phyloP scores from a whole-genome alignment of 192 early-diverging fungal species.

The Coemansia furcata region DNA sequence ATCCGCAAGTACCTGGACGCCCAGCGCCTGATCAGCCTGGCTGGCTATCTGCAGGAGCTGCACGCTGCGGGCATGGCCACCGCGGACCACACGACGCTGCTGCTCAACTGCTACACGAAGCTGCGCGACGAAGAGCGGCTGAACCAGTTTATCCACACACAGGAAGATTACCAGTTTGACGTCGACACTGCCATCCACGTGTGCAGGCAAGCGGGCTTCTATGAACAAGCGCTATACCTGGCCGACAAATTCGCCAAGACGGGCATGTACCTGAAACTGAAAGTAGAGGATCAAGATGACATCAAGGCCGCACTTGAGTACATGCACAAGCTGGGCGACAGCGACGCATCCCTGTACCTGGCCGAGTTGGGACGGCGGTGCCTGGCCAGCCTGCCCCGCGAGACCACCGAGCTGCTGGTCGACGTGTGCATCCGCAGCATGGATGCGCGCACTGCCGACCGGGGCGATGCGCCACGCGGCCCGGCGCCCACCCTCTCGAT shows the following conservation, averaged over 20 bases:
- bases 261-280: constrained; percentile 83
- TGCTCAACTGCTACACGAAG: constrained; percentile 98
- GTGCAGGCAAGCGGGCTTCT: constrained; percentile 87
- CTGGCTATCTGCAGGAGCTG: constrained; percentile 84
- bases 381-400: constrained; percentile 36
- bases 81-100: constrained; percentile 91
- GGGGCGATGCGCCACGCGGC: not conserved
- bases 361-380: constrained; percentile 49
- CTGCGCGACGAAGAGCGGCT: constrained; percentile 82
- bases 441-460: constrained; percentile 15
- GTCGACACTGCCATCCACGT: constrained; percentile 93
- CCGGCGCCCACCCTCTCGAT: constrained; percentile 31
- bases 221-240: constrained; percentile 87
- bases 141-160: constrained; percentile 82
- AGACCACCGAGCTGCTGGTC: constrained; percentile 45
- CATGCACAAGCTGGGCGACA: constrained; percentile 56
- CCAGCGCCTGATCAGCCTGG: constrained; percentile 86
- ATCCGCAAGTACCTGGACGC: constrained; percentile 97
- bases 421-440: constrained; percentile 47
- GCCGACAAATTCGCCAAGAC: constrained; percentile 80
- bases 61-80: constrained; percentile 86
- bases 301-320: constrained; percentile 77
- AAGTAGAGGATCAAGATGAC: constrained; percentile 83
- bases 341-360: constrained; percentile 31
- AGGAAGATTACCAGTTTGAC: constrained; percentile 83